Evolutionary conservation across 805 yeast species (phyloP), one percentile per base, ranked within the genome.

Genomic region (Maudiozyma bulderi): DNA sequence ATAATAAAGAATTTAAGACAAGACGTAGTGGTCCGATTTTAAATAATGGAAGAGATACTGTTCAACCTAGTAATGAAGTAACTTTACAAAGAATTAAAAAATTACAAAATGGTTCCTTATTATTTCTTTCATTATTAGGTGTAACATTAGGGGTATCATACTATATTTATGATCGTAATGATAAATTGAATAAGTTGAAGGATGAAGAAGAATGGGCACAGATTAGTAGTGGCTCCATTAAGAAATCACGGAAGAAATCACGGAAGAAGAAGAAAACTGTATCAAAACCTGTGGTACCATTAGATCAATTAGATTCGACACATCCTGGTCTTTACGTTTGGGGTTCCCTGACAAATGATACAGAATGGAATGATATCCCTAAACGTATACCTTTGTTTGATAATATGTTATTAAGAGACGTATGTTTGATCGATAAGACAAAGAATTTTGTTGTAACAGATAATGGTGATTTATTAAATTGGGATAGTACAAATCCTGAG

Each of bases 381-480:
- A 62, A 73, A 31, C 72, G 95, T 57, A 65, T 84, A 6, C 68
- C 73, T 1, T 75, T 73, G 54, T 88, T 91, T 57, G 87, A 88
- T 59, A 75, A 76, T 39, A 73, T 74, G 67, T 57, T 70, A 13
- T 64, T 87, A 32, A 71, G 74, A 44, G 83, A 80, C 58, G 78
- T 90, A 5, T 69, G 72, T 20, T 59, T 87, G 2, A 70, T 73
- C 28, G 62, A 70, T 33, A 76, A 69, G 0, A 62, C 54, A 4
- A 13, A 26, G 7, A 81, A 76, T 31, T 67, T 74, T 5, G 88
- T 88, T 0, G 76, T 87, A 14, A 77, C 81, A 52, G 72, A 73
- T 0, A 76, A 75, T 13, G 98, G 97, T 15, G 77, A 84, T 57
- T 72, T 88, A 33, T 80, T 79, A 48, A 85, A 84, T 60, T 87